A percentile compares a stretch with the other conserved stretches of the same genome.
Conservation (phyloP, 1,139 yeast species). For the Pichia inconspicua region DNA sequence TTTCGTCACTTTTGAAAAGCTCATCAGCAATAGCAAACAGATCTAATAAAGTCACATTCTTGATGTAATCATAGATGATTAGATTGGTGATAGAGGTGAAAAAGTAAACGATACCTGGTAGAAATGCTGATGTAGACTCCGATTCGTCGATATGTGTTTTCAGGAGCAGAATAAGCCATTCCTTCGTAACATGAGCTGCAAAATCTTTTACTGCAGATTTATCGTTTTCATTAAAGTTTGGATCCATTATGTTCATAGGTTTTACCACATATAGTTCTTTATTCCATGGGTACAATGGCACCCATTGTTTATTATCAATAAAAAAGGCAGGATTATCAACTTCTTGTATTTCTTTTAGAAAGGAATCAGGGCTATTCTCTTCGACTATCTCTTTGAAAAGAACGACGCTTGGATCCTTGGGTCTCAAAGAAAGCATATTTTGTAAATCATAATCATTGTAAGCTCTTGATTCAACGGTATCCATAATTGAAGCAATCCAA, state of each 20-base stretch:
- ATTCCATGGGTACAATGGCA: conserved; percentile 83
- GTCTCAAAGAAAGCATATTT: conserved; percentile 38
- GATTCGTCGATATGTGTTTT: conserved; percentile 56
- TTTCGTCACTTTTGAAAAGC: conserved; percentile 52
- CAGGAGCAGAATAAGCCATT: conserved; percentile 52
- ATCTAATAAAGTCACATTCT: conserved; percentile 35
- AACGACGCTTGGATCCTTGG: conserved; percentile 18
- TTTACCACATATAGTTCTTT: conserved; percentile 43
- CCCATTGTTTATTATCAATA: conserved; percentile 47
- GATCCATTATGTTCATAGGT: conserved; percentile 24
- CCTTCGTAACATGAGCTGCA: conserved; percentile 40
- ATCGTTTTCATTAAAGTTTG: conserved; percentile 36
- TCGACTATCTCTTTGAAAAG: conserved; percentile 23
- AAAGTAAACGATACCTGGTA: conserved; percentile 52
- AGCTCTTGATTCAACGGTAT: conserved; percentile 46
- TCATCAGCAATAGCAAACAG: conserved; percentile 44
- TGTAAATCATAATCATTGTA: conserved; percentile 45
- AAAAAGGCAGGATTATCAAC: conserved; percentile 42
- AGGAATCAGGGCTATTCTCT: conserved; percentile 31
- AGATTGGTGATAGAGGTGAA: conserved; percentile 40
- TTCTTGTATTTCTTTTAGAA: conserved; percentile 49
- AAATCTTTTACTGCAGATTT: conserved; percentile 35
- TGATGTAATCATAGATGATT: conserved; percentile 36
- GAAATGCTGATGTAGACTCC: conserved; percentile 54
- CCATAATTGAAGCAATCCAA: conserved; percentile 52